Evolutionary conservation across 805 yeast species (phyloP), one percentile per base, ranked within the genome.

Genomic region (Nakazawaea molendinolei): DNA sequence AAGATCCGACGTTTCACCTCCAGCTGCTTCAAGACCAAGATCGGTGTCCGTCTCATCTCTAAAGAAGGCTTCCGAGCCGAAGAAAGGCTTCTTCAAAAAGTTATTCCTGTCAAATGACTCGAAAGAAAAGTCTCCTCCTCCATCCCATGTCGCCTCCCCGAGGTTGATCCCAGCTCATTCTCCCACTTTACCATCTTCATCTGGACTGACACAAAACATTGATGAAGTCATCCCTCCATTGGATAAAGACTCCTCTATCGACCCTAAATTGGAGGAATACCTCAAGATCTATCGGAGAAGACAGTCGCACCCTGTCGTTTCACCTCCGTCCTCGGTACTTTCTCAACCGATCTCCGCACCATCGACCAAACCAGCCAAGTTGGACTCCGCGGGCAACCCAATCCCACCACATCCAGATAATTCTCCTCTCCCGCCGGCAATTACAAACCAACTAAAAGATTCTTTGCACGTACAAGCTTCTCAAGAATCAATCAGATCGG

Each of bases 391-490:
- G 23, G 71, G 70, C 1, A 63, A 71, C 44, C 68, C 67, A 5
- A 54, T 74, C 7, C 81, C 79, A 3, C 54, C 71, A 4, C 78
- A 72, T 47, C 79, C 79, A 2, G 51, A 50, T 17, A 48, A 39
- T 32, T 65, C 78, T 2, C 63, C 58, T 23, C 49, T 69, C 12
- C 77, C 76, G 5, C 63, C 79, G 3, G 76, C 76, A 1, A 54
- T 74, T 8, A 48, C 63, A 5, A 49, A 47, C 7, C n/a, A n/a
- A n/a, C n/a, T n/a, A n/a, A n/a, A n/a, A n/a, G n/a, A n/a, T n/a
- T 23, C 10, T n/a, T 5, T 10, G 6, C 27, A 29, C 4, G 28
- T 12, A 10, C 5, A 10, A 51, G 23, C 44, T 60, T 10, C 12
- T 9, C 22, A 23, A 16, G 28, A 24, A 15, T 23, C 28, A n/a